Evolutionary conservation across 192 early-diverging fungal genomes (phyloP).

Genomic region (Cladochytrium replicatum): DNA sequence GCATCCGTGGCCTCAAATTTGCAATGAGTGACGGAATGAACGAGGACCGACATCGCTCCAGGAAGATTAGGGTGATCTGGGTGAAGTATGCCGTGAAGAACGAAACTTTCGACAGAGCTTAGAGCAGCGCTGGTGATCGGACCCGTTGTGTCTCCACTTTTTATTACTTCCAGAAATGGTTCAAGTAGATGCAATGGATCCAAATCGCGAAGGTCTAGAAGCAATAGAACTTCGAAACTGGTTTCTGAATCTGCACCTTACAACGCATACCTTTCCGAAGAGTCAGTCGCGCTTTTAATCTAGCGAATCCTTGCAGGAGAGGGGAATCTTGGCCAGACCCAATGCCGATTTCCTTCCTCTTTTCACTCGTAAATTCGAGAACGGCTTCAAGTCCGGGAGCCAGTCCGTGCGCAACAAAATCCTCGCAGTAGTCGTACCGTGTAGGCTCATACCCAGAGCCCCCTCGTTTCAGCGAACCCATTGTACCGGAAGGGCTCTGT

Average conservation of each 20-base stretch:
- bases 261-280: conserved; percentile 32
- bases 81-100: conserved; percentile 69
- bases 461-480: background rate
- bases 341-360: background rate
- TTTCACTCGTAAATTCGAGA: conserved; percentile 15
- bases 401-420: conserved; percentile 1
- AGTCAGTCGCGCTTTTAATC: conserved; percentile 48
- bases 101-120: conserved; percentile 78
- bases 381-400: conserved; percentile 14
- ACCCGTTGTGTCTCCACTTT: conserved; percentile 86
- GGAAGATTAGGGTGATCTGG: conserved; percentile 57
- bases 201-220: conserved; percentile 26
- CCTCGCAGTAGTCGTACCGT: conserved; percentile 11
- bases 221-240: background rate
- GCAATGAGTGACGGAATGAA: conserved; percentile 84
- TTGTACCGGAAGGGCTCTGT: background rate
- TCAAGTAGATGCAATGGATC: conserved; percentile 61
- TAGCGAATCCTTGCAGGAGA: conserved; percentile 58
- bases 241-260: conserved; percentile 1
- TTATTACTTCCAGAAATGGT: conserved; percentile 89
- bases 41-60: conserved; percentile 56
- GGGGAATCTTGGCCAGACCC: conserved; percentile 17
- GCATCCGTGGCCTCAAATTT: conserved; percentile 93
- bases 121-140: conserved; percentile 90
- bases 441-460: background rate